Evolutionary conservation across 345 rosid genomes (phyloP).

Genomic region (Eucalyptus cladocalyx): DNA sequence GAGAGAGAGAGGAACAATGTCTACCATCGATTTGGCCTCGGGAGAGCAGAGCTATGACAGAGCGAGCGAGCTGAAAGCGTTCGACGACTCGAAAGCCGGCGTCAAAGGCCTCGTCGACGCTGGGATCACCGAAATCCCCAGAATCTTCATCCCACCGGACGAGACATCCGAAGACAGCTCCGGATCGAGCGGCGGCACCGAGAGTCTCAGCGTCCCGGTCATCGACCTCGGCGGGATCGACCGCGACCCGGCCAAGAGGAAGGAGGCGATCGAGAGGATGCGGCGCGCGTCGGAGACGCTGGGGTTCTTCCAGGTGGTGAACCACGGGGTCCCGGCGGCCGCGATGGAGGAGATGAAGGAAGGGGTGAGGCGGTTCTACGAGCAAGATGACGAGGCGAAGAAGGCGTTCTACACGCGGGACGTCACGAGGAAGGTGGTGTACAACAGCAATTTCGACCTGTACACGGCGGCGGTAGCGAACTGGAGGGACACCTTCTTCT

Average conservation of each 20-base stretch:
- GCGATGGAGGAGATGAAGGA: conserved; percentile 7
- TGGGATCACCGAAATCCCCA: not conserved
- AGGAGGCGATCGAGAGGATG: not conserved
- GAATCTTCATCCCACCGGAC: not conserved
- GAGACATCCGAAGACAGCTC: not conserved
- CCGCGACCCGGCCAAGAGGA: not conserved
- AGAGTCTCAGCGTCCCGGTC: not conserved
- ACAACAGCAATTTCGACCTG: conserved; percentile 18
- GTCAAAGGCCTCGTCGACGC: not conserved
- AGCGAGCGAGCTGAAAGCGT: not conserved
- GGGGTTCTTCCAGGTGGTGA: conserved; percentile 35
- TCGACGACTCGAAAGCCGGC: not conserved
- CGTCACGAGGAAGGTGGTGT: not conserved
- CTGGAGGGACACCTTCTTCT: conserved; percentile 24
- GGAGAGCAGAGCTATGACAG: not conserved
- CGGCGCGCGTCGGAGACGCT: conserved; percentile 15
- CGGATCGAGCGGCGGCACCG: not conserved
- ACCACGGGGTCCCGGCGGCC: conserved; percentile 11
- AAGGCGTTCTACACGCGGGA: conserved; percentile 4
- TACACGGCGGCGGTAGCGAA: not conserved
- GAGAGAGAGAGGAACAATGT: not conserved
- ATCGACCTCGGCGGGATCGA: conserved; percentile 9
- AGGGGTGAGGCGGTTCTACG: conserved; percentile 17
- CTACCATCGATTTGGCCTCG: not conserved
- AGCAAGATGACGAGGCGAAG: conserved; percentile 17